These are phyloP conservation scores for Clathrus columnatus DNA, from an alignment of 768 basidiomycete species.

Conservation along the genomic window DNA sequence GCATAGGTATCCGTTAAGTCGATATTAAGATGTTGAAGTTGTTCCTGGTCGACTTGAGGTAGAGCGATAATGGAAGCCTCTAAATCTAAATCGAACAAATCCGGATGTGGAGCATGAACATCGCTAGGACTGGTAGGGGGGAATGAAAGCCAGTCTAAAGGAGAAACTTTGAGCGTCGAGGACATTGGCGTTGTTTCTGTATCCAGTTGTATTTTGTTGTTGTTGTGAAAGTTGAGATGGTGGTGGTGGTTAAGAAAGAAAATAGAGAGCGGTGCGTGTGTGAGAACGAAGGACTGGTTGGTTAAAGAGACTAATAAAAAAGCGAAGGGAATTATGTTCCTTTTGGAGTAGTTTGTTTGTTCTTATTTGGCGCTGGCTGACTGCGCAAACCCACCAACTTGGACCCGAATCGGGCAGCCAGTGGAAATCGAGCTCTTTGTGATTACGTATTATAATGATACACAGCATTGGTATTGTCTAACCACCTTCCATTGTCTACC, in stretches of 20 bases:
- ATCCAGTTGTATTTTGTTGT: background rate
- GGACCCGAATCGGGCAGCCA: background rate
- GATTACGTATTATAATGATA: background rate
- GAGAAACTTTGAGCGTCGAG: slow-evolving; percentile 5
- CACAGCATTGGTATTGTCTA: no score
- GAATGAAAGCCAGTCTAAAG: slow-evolving; percentile 49
- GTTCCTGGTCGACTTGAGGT: slow-evolving; percentile 48
- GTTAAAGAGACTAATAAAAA: background rate
- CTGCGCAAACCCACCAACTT: background rate
- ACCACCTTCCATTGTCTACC: no score
- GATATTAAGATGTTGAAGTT: slow-evolving; percentile 44
- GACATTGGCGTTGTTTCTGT: background rate
- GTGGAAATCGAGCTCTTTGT: no score
- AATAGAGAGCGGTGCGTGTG: background rate
- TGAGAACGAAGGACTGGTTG: background rate
- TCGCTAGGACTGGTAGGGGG: slow-evolving; percentile 46
- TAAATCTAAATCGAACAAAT: slow-evolving; percentile 77
- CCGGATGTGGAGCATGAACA: slow-evolving; percentile 68
- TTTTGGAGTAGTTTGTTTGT: background rate
- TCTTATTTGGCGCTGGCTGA: background rate
- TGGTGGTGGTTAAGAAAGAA: background rate
- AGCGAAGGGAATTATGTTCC: background rate
- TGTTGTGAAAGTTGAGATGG: background rate
- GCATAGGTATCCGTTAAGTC: slow-evolving; percentile 58
- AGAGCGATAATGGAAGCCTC: slow-evolving; percentile 61